A percentile compares a stretch with the other conserved stretches of the same genome.
Conservation (phyloP, 2,329 filamentous ascomycete species). For the Chrysoporthe austroafricana region DNA sequence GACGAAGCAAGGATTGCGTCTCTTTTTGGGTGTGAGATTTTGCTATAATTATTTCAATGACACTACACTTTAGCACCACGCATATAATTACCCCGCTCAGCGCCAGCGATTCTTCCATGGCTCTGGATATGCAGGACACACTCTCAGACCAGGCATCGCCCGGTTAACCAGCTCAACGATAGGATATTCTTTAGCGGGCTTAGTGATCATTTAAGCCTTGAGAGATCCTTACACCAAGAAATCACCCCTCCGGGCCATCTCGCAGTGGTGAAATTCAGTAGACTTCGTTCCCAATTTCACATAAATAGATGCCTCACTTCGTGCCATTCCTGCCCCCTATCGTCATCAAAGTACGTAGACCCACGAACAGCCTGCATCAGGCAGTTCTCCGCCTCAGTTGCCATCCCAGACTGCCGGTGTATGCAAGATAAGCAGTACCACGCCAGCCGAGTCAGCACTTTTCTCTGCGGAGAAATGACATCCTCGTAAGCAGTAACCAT, state of each 20-base stretch:
- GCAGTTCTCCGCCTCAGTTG: slow-evolving; percentile 17
- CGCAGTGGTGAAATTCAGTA: background rate
- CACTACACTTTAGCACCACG: no score
- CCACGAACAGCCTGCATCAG: slow-evolving; percentile 21
- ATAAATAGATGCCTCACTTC: slow-evolving; percentile 25
- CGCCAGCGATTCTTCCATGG: no score
- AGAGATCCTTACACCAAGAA: background rate
- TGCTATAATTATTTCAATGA: no score
- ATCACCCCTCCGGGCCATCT: background rate
- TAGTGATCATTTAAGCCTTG: no score
- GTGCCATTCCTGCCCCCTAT: slow-evolving; percentile 17
- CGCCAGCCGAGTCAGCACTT: slow-evolving; percentile 24
- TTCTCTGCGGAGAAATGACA: slow-evolving; percentile 9
- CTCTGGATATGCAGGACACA: no score
- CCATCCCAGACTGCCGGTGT: slow-evolving; percentile 6
- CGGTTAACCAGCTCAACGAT: no score
- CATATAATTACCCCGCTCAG: no score
- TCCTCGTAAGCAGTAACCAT: slow-evolving; percentile 10
- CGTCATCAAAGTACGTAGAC: slow-evolving; percentile 18
- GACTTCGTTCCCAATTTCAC: background rate
- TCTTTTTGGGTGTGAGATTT: no score
- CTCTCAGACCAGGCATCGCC: no score
- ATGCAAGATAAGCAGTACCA: slow-evolving; percentile 26
- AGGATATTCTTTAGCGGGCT: no score
- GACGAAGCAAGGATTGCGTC: no score